A percentile compares a stretch with the other conserved stretches of the same genome.
Conservation (phyloP, 1,284 basidiomycete genomes). For the Phellinidium pouzarii region DNA sequence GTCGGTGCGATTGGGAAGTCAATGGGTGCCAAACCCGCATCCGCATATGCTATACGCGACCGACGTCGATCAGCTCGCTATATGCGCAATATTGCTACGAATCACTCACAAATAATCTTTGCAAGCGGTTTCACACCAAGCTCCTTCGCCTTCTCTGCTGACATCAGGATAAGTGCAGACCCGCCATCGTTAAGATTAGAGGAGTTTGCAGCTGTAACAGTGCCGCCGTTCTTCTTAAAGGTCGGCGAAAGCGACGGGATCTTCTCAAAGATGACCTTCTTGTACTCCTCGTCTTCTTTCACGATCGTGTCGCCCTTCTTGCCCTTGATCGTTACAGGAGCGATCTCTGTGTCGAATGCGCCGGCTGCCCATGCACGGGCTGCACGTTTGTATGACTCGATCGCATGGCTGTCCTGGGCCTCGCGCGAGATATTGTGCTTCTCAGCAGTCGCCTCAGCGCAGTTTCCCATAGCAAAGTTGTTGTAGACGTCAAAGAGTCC, state of each 20-base stretch:
- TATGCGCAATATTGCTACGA: neutral
- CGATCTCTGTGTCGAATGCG: conserved; percentile 84
- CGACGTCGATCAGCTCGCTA: conserved; percentile 21
- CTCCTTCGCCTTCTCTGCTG: conserved; percentile 83
- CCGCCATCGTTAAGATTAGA: conserved; percentile 96
- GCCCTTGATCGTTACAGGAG: conserved; percentile 88
- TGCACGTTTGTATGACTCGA: conserved; percentile 92
- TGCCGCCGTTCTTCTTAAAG: conserved; percentile 80
- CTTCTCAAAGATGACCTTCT: conserved; percentile 89
- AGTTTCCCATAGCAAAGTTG: conserved; percentile 95
- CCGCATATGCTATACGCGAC: conserved; percentile 74
- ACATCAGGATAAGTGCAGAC: conserved; percentile 92
- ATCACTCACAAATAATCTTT: conserved; percentile 74
- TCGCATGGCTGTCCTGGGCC: conserved; percentile 83
- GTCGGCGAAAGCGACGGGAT: conserved; percentile 81
- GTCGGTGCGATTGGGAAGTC: conserved; percentile 97
- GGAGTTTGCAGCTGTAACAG: conserved; percentile 93
- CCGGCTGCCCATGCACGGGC: conserved; percentile 86
- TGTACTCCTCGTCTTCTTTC: conserved; percentile 97
- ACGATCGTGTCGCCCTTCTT: conserved; percentile 91
- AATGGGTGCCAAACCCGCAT: conserved; percentile 93
- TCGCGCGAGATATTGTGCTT: conserved; percentile 83
- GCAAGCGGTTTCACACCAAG: conserved; percentile 88
- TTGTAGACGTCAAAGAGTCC: conserved; percentile 97
- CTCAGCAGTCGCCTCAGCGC: conserved; percentile 83